phyloP scores from a whole-genome alignment of 495 filamentous ascomycete species.

The Neurospora pannonica region DNA sequence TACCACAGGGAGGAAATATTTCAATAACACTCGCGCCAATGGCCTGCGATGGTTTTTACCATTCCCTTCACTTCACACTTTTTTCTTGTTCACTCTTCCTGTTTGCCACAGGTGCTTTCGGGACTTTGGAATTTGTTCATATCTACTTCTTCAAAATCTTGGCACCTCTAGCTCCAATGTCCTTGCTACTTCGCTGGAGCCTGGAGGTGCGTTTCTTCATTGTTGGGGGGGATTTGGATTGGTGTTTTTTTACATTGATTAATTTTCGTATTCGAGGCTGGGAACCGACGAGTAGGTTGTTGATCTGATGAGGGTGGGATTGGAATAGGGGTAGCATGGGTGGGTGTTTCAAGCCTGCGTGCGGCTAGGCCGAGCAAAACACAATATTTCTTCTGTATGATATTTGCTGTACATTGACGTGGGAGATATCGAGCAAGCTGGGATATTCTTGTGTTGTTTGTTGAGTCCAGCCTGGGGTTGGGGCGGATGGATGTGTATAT shows the following conservation, averaged over 20 bases:
- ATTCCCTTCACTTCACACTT: neutral
- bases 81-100: slow-evolving; percentile 8
- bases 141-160: neutral
- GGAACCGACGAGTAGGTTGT: neutral
- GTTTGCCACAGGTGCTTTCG: slow-evolving; percentile 23
- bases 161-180: neutral
- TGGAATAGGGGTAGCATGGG: too few relatives aligned
- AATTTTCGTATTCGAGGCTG: neutral
- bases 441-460: neutral
- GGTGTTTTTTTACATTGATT: neutral
- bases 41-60: slow-evolving; percentile 9
- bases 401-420: neutral
- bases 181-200: slow-evolving; percentile 10
- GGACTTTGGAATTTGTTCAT: slow-evolving; percentile 7
- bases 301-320: neutral
- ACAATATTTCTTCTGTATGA: neutral
- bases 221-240: neutral
- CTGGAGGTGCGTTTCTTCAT: slow-evolving; percentile 16
- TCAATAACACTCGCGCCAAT: neutral
- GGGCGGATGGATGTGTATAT: neutral
- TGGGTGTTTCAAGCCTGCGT: too few relatives aligned
- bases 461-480: neutral
- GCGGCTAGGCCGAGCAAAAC: neutral
- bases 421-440: neutral
- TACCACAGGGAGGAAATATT: neutral